phyloP scores from a whole-genome alignment of 192 early-diverging fungal species.

The Dissophora ornata region DNA sequence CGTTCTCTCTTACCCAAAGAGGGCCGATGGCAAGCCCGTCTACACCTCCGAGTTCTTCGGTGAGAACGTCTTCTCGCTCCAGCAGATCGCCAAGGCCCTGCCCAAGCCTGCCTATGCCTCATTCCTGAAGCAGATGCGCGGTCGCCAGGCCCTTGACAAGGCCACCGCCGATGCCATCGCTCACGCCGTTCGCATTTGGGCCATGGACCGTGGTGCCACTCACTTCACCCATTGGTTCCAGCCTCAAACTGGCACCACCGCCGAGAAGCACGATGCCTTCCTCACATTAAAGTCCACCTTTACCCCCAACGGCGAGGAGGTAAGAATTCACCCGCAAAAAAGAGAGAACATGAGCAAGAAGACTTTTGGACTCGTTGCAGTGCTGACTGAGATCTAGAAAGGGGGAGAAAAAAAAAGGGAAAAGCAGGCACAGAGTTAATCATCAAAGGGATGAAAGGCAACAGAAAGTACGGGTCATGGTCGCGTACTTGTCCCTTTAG shows the following conservation, averaged over 20 bases:
- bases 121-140: conserved; percentile 94
- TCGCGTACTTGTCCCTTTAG: no score
- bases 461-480: no score
- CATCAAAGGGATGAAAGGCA: background rate
- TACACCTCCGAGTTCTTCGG: conserved; percentile 94
- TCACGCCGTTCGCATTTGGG: conserved; percentile 97
- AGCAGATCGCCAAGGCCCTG: conserved; percentile 87
- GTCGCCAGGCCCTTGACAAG: conserved; percentile 90
- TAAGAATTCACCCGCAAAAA: conserved; percentile 70
- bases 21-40: conserved; percentile 72
- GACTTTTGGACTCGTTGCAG: no score
- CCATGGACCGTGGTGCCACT: conserved; percentile 95
- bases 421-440: no score
- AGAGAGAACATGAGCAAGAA: no score
- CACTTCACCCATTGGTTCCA: conserved; percentile 99
- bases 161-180: conserved; percentile 98
- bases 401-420: conserved; percentile 78
- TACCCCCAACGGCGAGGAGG: conserved; percentile 87
- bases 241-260: conserved; percentile 97
- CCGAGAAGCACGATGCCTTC: conserved; percentile 99
- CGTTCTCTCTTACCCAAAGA: conserved; percentile 79
- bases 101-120: conserved; percentile 96
- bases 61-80: conserved; percentile 93
- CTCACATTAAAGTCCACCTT: conserved; percentile 89
- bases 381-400: no score